A percentile compares a stretch with the other conserved stretches of the same genome.
These are phyloP conservation scores for Schizosaccharomyces octosporus DNA, from an alignment of 805 yeast genomes.

Conservation along the genomic window DNA sequence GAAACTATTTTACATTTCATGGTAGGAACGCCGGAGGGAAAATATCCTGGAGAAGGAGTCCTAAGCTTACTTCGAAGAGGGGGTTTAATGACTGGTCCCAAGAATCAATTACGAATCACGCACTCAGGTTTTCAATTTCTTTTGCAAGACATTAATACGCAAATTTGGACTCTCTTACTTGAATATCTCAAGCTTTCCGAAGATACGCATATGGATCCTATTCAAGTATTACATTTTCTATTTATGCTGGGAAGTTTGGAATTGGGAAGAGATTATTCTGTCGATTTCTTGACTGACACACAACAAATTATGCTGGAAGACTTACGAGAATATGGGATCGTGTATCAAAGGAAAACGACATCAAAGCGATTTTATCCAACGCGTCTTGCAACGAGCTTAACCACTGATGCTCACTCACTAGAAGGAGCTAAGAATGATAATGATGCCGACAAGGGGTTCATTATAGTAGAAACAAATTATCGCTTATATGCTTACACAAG, in stretches of 20 bases:
- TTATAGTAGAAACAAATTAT: slow-evolving; percentile 82
- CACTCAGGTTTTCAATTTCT: slow-evolving; percentile 83
- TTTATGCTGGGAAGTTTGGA: slow-evolving; percentile 85
- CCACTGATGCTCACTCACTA: slow-evolving; percentile 20
- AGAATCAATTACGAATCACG: slow-evolving; percentile 30
- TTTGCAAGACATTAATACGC: slow-evolving; percentile 77
- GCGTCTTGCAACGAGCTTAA: slow-evolving; percentile 63
- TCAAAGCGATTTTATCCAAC: slow-evolving; percentile 67
- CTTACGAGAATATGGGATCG: slow-evolving; percentile 71
- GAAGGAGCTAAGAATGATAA: slow-evolving; percentile 12
- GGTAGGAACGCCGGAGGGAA: slow-evolving; percentile 71
- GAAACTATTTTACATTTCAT: slow-evolving; percentile 85
- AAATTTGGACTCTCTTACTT: slow-evolving; percentile 73
- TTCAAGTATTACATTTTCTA: slow-evolving; percentile 78
- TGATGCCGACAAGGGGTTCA: slow-evolving; percentile 26
- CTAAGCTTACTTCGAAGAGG: slow-evolving; percentile 51
- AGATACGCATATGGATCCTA: slow-evolving; percentile 74
- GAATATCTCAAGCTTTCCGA: slow-evolving; percentile 75
- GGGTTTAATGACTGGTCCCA: slow-evolving; percentile 41
- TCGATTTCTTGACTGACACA: slow-evolving; percentile 45
- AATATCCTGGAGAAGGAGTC: slow-evolving; percentile 60
- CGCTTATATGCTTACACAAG: slow-evolving; percentile 31
- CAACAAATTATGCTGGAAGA: slow-evolving; percentile 74
- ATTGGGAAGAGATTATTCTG: slow-evolving; percentile 63
- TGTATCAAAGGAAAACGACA: slow-evolving; percentile 33